A percentile compares a stretch with the other conserved stretches of the same genome.
Evolutionary conservation across 2,329 filamentous ascomycete species (phyloP).

Genomic region (Aspergillus aculeatus): DNA sequence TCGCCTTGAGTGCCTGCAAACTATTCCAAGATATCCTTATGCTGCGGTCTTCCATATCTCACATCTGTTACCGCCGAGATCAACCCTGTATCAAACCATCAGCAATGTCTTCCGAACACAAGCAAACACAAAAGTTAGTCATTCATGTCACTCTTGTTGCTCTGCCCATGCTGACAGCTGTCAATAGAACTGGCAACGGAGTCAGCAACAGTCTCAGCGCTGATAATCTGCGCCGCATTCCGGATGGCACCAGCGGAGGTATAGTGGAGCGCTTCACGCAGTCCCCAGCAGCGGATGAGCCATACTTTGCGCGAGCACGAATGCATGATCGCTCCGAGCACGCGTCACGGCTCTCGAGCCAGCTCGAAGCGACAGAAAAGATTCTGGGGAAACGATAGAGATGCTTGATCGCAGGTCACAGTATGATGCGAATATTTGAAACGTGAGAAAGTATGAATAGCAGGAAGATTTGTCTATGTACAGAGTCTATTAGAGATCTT

Average conservation of each 20-base stretch:
- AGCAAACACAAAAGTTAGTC: conserved; percentile 18
- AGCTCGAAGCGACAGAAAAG: conserved; percentile 31
- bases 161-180: conserved; percentile 1
- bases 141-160: not conserved
- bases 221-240: conserved; percentile 29
- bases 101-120: conserved; percentile 19
- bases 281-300: conserved; percentile 28
- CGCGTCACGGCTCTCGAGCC: conserved; percentile 28
- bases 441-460: conserved; percentile 8
- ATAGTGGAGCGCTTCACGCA: conserved; percentile 29
- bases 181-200: conserved; percentile 21
- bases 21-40: not conserved
- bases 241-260: conserved; percentile 22
- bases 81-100: not conserved
- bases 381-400: conserved; percentile 24
- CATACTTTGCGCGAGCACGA: conserved; percentile 34
- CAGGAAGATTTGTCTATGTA: conserved; percentile 12
- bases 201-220: conserved; percentile 27
- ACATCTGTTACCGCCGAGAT: not conserved
- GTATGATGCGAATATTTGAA: conserved; percentile 1
- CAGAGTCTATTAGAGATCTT: conserved; percentile 13
- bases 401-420: conserved; percentile 3
- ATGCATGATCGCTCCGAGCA: conserved; percentile 33
- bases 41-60: not conserved
- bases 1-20: not conserved